phyloP scores from a whole-genome alignment of 176 grass and related monocot species.

The Lolium multiflorum region DNA sequence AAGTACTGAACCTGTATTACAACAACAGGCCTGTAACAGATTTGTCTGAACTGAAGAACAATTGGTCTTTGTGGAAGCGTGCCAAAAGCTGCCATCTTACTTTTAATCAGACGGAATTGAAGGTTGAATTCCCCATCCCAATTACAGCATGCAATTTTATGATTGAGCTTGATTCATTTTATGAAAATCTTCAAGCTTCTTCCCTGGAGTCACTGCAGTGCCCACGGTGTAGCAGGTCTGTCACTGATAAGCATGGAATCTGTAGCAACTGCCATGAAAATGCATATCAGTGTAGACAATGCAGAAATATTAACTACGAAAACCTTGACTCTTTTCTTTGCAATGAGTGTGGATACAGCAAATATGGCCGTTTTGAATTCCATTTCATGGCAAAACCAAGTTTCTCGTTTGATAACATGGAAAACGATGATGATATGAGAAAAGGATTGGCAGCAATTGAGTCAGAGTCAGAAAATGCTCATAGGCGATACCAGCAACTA shows the following conservation, averaged over 20 bases:
- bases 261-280: conserved; percentile 99
- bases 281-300: conserved; percentile 97
- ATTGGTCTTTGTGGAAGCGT: conserved; percentile 98
- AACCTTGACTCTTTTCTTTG: conserved; percentile 98
- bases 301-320: conserved; percentile 98
- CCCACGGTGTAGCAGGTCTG: conserved; percentile 91
- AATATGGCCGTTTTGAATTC: conserved; percentile 99
- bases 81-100: conserved; percentile 96
- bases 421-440: conserved; percentile 98
- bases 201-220: conserved; percentile 98
- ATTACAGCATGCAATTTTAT: conserved; percentile 99
- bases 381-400: conserved; percentile 99
- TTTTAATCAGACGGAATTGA: conserved; percentile 90
- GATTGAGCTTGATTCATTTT: conserved; percentile 99
- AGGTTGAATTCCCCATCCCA: conserved; percentile 95
- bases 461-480: conserved; percentile 96
- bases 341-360: conserved; percentile 99
- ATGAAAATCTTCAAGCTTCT: conserved; percentile 98
- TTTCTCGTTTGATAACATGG: conserved; percentile 98
- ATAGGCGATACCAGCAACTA: conserved; percentile 96
- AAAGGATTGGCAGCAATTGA: conserved; percentile 98
- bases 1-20: conserved; percentile 95
- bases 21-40: conserved; percentile 88
- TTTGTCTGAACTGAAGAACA: conserved; percentile 95
- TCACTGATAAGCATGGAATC: conserved; percentile 97